Conservation (phyloP, 805 yeast species). For the Helenozyma rhizophorensis region DNA sequence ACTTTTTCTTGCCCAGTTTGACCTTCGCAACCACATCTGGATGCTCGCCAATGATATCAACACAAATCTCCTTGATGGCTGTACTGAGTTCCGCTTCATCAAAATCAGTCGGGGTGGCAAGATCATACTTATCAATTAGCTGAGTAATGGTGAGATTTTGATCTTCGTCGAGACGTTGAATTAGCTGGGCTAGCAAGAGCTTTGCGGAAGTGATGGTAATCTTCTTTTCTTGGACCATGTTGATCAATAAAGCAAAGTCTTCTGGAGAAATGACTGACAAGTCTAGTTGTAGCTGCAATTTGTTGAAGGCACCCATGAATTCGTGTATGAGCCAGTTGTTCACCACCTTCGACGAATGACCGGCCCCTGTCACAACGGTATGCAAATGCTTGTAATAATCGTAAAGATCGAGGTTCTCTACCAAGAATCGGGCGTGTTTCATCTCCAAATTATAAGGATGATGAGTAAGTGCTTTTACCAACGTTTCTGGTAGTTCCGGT, state of each 20-base stretch:
- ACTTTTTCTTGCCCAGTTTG: conserved; percentile 53
- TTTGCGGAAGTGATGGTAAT: conserved; percentile 70
- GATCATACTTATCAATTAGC: conserved; percentile 53
- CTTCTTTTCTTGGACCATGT: conserved; percentile 39
- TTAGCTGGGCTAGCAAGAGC: conserved; percentile 55
- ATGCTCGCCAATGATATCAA: conserved; percentile 40
- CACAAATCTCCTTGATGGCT: conserved; percentile 41
- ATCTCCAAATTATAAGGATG: conserved; percentile 55
- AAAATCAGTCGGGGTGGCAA: conserved; percentile 28
- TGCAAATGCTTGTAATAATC: conserved; percentile 50
- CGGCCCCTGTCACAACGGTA: conserved; percentile 14
- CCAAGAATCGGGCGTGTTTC: conserved; percentile 71
- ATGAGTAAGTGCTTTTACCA: conserved; percentile 41
- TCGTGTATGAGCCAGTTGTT: conserved; percentile 85
- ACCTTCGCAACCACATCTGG: conserved; percentile 56
- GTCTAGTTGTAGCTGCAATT: conserved; percentile 37
- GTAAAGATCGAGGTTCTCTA: conserved; percentile 46
- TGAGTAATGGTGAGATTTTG: conserved; percentile 25
- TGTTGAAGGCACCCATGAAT: conserved; percentile 63
- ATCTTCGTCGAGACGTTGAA: conserved; percentile 43
- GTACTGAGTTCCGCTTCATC: conserved; percentile 29
- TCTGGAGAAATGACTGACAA: conserved; percentile 27
- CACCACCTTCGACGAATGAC: conserved; percentile 35
- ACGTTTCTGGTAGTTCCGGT: conserved; percentile 62
- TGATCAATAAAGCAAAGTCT: conserved; percentile 52